phyloP scores from a whole-genome alignment of 2,329 filamentous ascomycete species.

The Laburnicola sp. region DNA sequence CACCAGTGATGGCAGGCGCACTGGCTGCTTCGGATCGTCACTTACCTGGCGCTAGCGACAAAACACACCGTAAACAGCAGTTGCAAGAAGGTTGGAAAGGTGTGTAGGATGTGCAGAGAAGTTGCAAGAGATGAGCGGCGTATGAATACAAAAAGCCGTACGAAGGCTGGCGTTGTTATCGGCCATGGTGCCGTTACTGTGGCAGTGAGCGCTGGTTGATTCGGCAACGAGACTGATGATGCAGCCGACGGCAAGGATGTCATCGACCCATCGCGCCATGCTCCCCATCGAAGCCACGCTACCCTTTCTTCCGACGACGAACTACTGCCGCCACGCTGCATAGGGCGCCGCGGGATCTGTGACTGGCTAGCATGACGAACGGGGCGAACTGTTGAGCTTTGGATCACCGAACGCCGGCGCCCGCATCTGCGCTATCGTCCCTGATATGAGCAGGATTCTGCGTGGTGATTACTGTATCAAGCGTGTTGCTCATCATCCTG shows the following conservation, averaged over 20 bases:
- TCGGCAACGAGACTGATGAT: conserved; percentile 16
- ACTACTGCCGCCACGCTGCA: background rate
- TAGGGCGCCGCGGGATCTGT: background rate
- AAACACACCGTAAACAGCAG: background rate
- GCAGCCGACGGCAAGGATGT: background rate
- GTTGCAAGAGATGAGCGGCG: too few relatives aligned
- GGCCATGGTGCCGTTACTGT: conserved; percentile 14
- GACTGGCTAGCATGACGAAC: background rate
- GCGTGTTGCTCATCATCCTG: background rate
- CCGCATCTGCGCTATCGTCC: conserved; percentile 9
- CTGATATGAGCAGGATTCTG: background rate
- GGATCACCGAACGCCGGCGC: background rate
- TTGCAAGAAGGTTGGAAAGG: background rate
- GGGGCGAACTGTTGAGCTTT: background rate
- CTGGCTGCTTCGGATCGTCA: conserved; percentile 16
- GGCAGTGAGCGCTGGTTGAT: conserved; percentile 17
- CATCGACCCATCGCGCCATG: too few relatives aligned
- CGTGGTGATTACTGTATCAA: background rate
- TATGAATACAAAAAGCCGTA: background rate
- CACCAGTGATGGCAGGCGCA: background rate
- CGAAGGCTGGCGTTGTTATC: conserved; percentile 5
- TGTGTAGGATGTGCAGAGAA: too few relatives aligned
- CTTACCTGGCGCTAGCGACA: conserved; percentile 12
- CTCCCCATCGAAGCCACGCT: background rate
- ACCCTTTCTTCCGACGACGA: background rate